These are phyloP conservation scores for Viola odorata DNA, from an alignment of 345 rosid genomes.

Conservation along the genomic window DNA sequence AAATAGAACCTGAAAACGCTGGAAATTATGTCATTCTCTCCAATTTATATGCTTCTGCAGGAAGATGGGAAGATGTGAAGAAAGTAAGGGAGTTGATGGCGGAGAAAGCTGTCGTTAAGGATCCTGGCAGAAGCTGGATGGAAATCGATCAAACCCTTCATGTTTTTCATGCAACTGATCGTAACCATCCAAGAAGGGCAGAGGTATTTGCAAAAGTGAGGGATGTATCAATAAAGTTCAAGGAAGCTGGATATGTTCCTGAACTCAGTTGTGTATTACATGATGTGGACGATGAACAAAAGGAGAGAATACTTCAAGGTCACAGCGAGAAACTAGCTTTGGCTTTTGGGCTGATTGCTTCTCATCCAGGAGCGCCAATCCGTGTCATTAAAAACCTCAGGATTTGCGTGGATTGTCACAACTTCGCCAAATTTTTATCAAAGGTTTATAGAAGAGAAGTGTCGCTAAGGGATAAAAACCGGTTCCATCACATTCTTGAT, in stretches of 20 bases:
- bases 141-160: conserved; percentile 66
- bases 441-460: conserved; percentile 50
- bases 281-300: conserved; percentile 89
- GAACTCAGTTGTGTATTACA: conserved; percentile 71
- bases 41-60: conserved; percentile 72
- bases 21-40: conserved; percentile 83
- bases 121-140: conserved; percentile 88
- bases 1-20: conserved; percentile 79
- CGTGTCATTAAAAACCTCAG: conserved; percentile 79
- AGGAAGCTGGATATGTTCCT: conserved; percentile 77
- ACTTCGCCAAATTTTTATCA: conserved; percentile 71
- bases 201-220: conserved; percentile 51
- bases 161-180: conserved; percentile 73
- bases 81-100: conserved; percentile 56
- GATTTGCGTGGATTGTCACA: conserved; percentile 84
- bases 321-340: conserved; percentile 90
- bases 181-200: conserved; percentile 66
- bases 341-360: conserved; percentile 64
- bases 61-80: conserved; percentile 82
- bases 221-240: conserved; percentile 47
- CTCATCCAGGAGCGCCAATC: conserved; percentile 40
- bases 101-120: conserved; percentile 66
- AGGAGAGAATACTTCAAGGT: conserved; percentile 70
- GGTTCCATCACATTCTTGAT: conserved; percentile 56
- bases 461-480: conserved; percentile 66